Percentiles rank a stretch among this genome's conserved stretches.
phyloP scores from a whole-genome alignment of 2,329 filamentous ascomycete genomes.

The Pseudopyrenochaeta lycopersici region DNA sequence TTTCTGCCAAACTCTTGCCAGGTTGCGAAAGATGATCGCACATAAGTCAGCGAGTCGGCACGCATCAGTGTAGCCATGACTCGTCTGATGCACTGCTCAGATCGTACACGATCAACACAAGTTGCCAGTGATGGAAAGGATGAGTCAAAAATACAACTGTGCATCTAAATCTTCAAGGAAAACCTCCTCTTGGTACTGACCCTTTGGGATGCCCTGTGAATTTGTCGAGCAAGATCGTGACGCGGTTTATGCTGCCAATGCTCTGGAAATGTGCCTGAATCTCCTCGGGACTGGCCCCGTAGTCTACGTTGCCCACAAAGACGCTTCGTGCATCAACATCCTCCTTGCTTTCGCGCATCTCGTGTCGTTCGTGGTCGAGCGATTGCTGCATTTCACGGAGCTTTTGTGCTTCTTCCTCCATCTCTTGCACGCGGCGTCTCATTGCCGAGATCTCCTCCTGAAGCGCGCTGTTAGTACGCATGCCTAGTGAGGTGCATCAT shows the following conservation, averaged over 20 bases:
- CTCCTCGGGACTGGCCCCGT: slow-evolving; percentile 95
- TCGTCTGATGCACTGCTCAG: slow-evolving; percentile 5
- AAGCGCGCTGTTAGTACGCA: slow-evolving; percentile 12
- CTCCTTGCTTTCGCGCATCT: slow-evolving; percentile 90
- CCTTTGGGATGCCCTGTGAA: slow-evolving; percentile 99
- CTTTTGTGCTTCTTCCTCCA: slow-evolving; percentile 67
- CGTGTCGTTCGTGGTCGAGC: slow-evolving; percentile 84
- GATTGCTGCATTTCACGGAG: slow-evolving; percentile 65
- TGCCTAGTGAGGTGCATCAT: background rate
- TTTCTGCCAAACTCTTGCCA: slow-evolving; percentile 64
- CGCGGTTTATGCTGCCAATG: slow-evolving; percentile 96
- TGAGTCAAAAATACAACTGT: background rate
- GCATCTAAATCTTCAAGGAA: slow-evolving; percentile 35
- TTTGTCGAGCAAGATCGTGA: slow-evolving; percentile 97
- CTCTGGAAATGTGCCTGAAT: slow-evolving; percentile 98
- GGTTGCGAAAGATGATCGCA: slow-evolving; percentile 57
- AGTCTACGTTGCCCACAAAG: slow-evolving; percentile 98
- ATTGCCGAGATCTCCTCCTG: slow-evolving; percentile 58
- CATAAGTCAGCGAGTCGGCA: background rate
- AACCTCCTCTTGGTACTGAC: slow-evolving; percentile 66
- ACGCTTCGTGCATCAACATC: slow-evolving; percentile 95
- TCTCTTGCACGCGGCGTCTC: slow-evolving; percentile 63
- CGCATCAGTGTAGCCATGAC: background rate
- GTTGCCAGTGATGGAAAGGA: background rate
- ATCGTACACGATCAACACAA: slow-evolving; percentile 1